These are phyloP conservation scores for Agapanthus africanus DNA, from an alignment of 106 monocot genomes.

Conservation along the genomic window DNA sequence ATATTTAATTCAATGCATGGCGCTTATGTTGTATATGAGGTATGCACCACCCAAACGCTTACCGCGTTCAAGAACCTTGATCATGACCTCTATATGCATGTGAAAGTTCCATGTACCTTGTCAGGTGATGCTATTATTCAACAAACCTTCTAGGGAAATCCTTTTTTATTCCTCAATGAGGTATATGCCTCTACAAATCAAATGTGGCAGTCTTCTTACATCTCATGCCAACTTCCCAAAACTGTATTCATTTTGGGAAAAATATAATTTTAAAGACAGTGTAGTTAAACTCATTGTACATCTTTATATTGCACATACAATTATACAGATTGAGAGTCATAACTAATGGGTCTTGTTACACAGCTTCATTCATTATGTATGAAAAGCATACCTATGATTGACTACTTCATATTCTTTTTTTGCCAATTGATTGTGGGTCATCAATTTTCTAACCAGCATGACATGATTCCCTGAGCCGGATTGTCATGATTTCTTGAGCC, in stretches of 20 bases:
- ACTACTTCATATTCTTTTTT: too few relatives aligned
- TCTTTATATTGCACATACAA: not conserved
- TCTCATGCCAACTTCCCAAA: not conserved
- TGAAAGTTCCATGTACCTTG: not conserved
- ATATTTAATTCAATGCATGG: too few relatives aligned
- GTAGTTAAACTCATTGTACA: not conserved
- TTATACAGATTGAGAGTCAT: not conserved
- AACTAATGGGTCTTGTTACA: not conserved
- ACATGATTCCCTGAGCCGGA: too few relatives aligned
- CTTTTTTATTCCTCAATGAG: not conserved
- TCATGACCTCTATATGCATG: constrained; percentile 2
- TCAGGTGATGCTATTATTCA: not conserved
- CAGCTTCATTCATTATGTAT: not conserved
- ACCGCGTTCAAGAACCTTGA: too few relatives aligned
- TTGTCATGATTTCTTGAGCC: too few relatives aligned
- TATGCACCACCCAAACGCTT: too few relatives aligned
- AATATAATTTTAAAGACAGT: not conserved
- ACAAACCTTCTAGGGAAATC: not conserved
- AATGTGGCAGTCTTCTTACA: not conserved
- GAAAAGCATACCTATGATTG: too few relatives aligned
- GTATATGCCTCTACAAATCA: not conserved
- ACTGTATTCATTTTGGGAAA: not conserved
- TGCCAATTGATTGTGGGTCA: too few relatives aligned
- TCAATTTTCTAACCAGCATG: too few relatives aligned
- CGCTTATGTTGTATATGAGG: too few relatives aligned